A percentile compares a stretch with the other conserved stretches of the same genome.
Evolutionary conservation across 2,329 filamentous ascomycete genomes (phyloP).

Genomic region (Colletotrichum higginsianum): DNA sequence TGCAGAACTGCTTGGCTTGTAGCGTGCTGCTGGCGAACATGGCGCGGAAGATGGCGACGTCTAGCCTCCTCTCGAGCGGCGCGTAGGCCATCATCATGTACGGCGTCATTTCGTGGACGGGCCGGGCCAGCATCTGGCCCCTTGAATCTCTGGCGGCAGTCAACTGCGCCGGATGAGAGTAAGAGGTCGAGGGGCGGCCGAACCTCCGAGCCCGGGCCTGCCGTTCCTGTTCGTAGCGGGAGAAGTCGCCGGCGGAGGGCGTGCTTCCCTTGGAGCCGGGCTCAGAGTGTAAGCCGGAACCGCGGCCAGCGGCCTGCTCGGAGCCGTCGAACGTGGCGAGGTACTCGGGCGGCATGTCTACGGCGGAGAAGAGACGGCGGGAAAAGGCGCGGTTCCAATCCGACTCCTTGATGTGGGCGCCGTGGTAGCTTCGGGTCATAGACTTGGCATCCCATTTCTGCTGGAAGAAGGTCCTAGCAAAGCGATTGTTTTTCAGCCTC

Average conservation of each 20-base stretch:
- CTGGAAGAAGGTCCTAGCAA: conserved; percentile 86
- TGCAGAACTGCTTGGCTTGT: conserved; percentile 93
- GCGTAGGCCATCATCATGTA: conserved; percentile 98
- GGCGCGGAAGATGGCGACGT: conserved; percentile 94
- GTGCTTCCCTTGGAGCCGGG: conserved; percentile 40
- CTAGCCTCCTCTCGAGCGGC: conserved; percentile 89
- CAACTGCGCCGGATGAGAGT: background rate
- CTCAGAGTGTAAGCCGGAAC: conserved; percentile 73
- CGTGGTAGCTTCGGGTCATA: conserved; percentile 88
- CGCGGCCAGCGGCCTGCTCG: conserved; percentile 85
- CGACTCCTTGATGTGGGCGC: conserved; percentile 92
- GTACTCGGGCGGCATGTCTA: conserved; percentile 86
- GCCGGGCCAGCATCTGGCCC: conserved; percentile 49
- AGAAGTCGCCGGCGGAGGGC: conserved; percentile 46
- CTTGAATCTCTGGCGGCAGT: background rate
- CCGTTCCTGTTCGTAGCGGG: conserved; percentile 39
- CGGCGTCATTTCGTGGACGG: conserved; percentile 73
- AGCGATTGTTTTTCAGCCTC: conserved; percentile 58
- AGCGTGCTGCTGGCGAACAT: conserved; percentile 94
- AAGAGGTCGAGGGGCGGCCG: too few species aligned
- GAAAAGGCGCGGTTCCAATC: conserved; percentile 97
- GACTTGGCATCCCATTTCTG: conserved; percentile 98
- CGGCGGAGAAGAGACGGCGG: conserved; percentile 83
- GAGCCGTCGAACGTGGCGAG: conserved; percentile 87
- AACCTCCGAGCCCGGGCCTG: background rate